Percentiles rank a stretch among this genome's conserved stretches.
Evolutionary conservation across 2,329 filamentous ascomycete genomes (phyloP).

Genomic region (Nakataea oryzae): DNA sequence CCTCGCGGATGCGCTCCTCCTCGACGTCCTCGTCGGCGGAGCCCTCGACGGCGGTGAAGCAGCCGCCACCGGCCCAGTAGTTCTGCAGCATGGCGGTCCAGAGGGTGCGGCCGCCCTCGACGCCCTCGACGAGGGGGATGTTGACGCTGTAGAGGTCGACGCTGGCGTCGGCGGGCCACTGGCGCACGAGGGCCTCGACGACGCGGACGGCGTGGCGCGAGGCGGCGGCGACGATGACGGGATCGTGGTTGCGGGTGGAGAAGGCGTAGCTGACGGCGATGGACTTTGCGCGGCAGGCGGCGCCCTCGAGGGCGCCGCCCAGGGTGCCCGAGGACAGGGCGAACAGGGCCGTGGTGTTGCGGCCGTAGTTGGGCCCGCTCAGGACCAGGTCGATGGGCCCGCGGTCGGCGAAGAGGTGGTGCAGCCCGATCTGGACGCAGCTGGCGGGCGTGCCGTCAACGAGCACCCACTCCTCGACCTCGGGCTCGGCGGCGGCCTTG

Average conservation of each 20-base stretch:
- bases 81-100: constrained; percentile 87
- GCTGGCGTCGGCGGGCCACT: constrained; percentile 57
- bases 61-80: constrained; percentile 74
- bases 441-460: constrained; percentile 73
- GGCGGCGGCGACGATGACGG: constrained; percentile 67
- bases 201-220: constrained; percentile 64
- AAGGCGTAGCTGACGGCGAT: constrained; percentile 89
- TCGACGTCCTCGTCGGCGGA: constrained; percentile 54
- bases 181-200: constrained; percentile 65
- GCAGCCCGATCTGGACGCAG: constrained; percentile 72
- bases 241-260: constrained; percentile 75
- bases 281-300: constrained; percentile 56
- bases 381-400: constrained; percentile 68
- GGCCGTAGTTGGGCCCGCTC: constrained; percentile 72
- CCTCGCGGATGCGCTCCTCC: constrained; percentile 60
- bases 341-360: constrained; percentile 74
- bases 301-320: constrained; percentile 67
- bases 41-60: constrained; percentile 71
- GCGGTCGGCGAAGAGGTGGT: constrained; percentile 65
- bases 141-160: constrained; percentile 89
- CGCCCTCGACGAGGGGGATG: constrained; percentile 70
- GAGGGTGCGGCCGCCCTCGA: constrained; percentile 62
- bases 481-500: constrained; percentile 18
- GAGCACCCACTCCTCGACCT: constrained; percentile 68
- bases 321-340: constrained; percentile 68